These are phyloP conservation scores for Phytophthora idaei DNA, from an alignment of 352 stramenopile species.

Conservation along the genomic window DNA sequence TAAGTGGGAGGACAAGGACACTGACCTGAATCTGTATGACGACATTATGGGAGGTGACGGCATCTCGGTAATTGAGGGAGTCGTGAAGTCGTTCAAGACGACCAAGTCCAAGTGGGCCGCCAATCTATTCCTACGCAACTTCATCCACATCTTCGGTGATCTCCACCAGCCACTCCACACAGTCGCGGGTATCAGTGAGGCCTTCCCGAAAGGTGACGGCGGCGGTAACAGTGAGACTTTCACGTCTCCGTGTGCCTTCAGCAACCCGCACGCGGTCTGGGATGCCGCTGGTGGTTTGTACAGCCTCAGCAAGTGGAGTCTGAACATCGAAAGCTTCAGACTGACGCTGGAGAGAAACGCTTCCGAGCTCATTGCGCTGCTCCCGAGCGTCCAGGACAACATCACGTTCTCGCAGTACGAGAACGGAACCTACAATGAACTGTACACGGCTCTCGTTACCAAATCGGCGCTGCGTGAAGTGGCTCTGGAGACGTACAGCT, in stretches of 20 bases:
- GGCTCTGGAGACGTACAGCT: slow-evolving; percentile 54
- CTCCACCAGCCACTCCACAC: slow-evolving; percentile 69
- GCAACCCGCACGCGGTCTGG: slow-evolving; percentile 74
- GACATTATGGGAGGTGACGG: slow-evolving; percentile 56
- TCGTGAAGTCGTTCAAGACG: slow-evolving; percentile 58
- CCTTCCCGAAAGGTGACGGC: slow-evolving; percentile 54
- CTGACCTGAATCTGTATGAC: slow-evolving; percentile 56
- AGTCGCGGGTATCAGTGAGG: slow-evolving; percentile 47
- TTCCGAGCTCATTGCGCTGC: slow-evolving; percentile 47
- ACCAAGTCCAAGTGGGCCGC: slow-evolving; percentile 68
- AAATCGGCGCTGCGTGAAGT: slow-evolving; percentile 38
- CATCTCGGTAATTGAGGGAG: slow-evolving; percentile 48
- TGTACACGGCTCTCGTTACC: slow-evolving; percentile 37
- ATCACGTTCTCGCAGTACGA: slow-evolving; percentile 53
- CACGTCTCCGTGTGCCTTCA: slow-evolving; percentile 46
- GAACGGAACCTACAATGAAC: slow-evolving; percentile 37
- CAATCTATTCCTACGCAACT: slow-evolving; percentile 66
- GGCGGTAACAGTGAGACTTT: slow-evolving; percentile 73
- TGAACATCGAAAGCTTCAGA: slow-evolving; percentile 33
- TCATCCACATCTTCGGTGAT: slow-evolving; percentile 77
- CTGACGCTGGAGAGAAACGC: slow-evolving; percentile 44
- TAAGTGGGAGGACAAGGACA: slow-evolving; percentile 40
- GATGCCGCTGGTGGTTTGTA: slow-evolving; percentile 60
- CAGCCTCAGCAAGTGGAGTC: slow-evolving; percentile 59
- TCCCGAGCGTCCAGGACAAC: slow-evolving; percentile 38